Conservation (phyloP, 495 filamentous ascomycete species). For the Penicillium malachiteum region DNA sequence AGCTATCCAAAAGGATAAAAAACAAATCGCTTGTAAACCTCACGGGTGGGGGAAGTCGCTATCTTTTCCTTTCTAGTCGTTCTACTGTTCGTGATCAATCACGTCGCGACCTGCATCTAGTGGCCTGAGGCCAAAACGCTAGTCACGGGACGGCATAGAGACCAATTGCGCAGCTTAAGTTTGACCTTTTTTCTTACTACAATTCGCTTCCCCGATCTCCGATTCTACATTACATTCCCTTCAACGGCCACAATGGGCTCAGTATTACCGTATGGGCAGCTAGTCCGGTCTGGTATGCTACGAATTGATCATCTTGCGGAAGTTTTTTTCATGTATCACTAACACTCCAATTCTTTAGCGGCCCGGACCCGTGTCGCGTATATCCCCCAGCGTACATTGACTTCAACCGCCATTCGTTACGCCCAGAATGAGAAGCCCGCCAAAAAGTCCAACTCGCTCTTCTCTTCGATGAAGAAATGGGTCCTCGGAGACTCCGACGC, state of each 20-base stretch:
- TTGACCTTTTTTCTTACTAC: conserved; percentile 34
- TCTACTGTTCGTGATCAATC: conserved; percentile 16
- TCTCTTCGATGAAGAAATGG: conserved; percentile 41
- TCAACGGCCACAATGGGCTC: conserved; percentile 41
- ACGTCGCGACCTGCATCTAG: conserved; percentile 15
- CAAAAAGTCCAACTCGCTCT: conserved; percentile 13
- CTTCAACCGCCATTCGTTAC: conserved; percentile 32
- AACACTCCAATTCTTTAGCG: conserved; percentile 13
- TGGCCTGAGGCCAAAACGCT: conserved; percentile 20
- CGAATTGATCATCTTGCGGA: background rate
- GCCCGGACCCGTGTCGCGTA: conserved; percentile 39
- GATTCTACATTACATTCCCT: conserved; percentile 10
- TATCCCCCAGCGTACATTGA: conserved; percentile 43
- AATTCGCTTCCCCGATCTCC: conserved; percentile 3
- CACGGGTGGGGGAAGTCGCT: background rate
- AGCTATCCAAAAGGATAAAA: background rate
- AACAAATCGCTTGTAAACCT: background rate
- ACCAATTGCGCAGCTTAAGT: conserved; percentile 27
- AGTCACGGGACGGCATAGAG: conserved; percentile 12
- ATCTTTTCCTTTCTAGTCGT: background rate
- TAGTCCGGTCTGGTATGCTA: conserved; percentile 40
- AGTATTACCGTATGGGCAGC: conserved; percentile 39
- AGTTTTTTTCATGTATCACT: background rate
- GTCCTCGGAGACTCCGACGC: conserved; percentile 30
- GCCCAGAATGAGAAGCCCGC: conserved; percentile 26